Base-by-base conservation (phyloP, 2,329 filamentous ascomycete genomes). In the Diplodia sapinea region DNA sequence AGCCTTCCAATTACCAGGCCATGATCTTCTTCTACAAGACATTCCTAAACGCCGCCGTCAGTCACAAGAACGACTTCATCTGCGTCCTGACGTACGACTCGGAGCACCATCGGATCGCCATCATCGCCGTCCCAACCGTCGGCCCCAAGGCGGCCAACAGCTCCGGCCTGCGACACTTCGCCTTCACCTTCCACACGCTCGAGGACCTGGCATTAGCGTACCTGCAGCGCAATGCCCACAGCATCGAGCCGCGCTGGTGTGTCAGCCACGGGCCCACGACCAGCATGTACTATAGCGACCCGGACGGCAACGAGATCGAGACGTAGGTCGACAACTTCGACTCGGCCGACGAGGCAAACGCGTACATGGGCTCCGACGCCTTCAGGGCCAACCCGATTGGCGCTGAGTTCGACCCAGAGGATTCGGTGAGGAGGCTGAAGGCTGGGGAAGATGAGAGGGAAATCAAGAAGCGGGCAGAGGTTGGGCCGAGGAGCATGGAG, bases 231-330 rank as follows among this genome's bases (percentile, higher is more conserved):
- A 79, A 78, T 67, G 71, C 70, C 0, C 66, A 70, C 6, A 79
- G 78, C 0, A 79, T 83, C 47, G n/a, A 72, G 38, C 83, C 83
- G 0, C 43, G 74, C 7, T 83, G 81, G 80, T 78, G 73, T 68
- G 75, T 83, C 31, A 83, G 85, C 70, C 83, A 85, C 70, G 83
- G 83, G 3, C 76, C 78, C 2, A 84, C 80, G 1, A 82, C 77
- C 0, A 80, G 77, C 70, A 79, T 85, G 54, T 85, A 85, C 71
- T 85, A 84, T 70, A 66, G 69, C 8, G 83, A 85, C 71, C 83
- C 82, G 7, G 82, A 85, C 70, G 81, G 82, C 9, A 84, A 84
- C 72, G 69, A 74, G 70, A 65, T 85, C 36, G 84, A 85, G 74
- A 79, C 77, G 4, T 82, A 84, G 70, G 56, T 59, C 13, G 56